These are phyloP conservation scores for Lasiodiplodia citricola DNA, from an alignment of 2,329 filamentous ascomycete species.

Conservation along the genomic window DNA sequence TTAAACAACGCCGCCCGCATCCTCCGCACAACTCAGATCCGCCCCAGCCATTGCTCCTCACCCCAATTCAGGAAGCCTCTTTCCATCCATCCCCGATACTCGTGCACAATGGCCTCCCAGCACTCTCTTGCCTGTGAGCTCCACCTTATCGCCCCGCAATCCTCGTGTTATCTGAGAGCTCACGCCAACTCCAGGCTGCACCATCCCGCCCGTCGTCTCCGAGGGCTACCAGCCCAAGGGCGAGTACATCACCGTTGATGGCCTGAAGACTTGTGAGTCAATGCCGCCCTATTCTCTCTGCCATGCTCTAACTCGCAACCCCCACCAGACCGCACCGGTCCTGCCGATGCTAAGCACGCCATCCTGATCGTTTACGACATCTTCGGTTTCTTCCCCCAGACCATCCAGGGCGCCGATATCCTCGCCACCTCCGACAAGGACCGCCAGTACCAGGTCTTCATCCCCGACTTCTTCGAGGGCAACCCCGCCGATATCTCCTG, in stretches of 20 bases:
- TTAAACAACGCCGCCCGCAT: conserved; percentile 2
- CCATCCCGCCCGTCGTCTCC: conserved; percentile 54
- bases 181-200: conserved; percentile 47
- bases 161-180: not conserved
- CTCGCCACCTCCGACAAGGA: conserved; percentile 67
- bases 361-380: conserved; percentile 67
- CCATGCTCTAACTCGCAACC: not conserved
- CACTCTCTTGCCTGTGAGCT: conserved; percentile 27
- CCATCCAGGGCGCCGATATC: conserved; percentile 67
- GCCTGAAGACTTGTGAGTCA: conserved; percentile 63
- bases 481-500: conserved; percentile 67
- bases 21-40: conserved; percentile 12
- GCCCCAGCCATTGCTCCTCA: not conserved
- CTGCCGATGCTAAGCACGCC: conserved; percentile 60
- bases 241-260: conserved; percentile 63
- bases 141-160: not conserved
- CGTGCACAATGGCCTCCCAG: conserved; percentile 26
- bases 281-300: not conserved
- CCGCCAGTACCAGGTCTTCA: conserved; percentile 80
- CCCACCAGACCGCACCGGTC: conserved; percentile 59
- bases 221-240: conserved; percentile 63
- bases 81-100: not conserved
- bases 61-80: not conserved
- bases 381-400: conserved; percentile 69
- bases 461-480: conserved; percentile 90